phyloP scores from a whole-genome alignment of 140 eudicot species.

The Flaveria floridana region DNA sequence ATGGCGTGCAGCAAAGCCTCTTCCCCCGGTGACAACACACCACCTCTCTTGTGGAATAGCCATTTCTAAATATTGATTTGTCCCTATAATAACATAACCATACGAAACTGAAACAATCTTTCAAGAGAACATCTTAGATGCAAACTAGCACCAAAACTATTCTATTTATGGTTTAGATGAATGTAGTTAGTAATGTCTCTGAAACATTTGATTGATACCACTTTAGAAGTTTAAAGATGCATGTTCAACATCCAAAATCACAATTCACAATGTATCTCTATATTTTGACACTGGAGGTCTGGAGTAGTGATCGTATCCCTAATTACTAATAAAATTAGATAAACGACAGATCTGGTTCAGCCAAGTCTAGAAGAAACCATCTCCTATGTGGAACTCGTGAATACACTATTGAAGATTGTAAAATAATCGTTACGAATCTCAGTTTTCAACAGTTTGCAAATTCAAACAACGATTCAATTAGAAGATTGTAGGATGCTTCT shows the following conservation, averaged over 20 bases:
- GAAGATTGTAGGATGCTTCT: neutral
- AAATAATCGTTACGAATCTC: slow-evolving; percentile 14
- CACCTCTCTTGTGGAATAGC: slow-evolving; percentile 55
- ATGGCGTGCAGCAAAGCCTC: slow-evolving; percentile 96
- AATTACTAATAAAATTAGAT: neutral
- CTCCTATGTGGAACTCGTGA: no score
- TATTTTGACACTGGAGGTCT: neutral
- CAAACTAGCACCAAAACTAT: neutral
- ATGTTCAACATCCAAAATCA: neutral
- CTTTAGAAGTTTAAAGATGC: neutral
- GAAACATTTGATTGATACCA: neutral
- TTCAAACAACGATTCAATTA: neutral
- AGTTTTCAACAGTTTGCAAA: neutral
- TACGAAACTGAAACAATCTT: neutral
- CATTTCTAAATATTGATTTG: slow-evolving; percentile 26
- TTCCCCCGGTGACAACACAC: slow-evolving; percentile 97
- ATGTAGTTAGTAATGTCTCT: no score
- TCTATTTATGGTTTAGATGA: neutral
- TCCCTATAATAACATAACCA: slow-evolving; percentile 23
- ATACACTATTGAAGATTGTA: neutral
- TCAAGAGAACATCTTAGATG: neutral
- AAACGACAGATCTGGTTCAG: slow-evolving; percentile 17
- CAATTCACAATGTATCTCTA: slow-evolving; percentile 6
- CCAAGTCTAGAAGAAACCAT: neutral
- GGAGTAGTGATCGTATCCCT: no score